phyloP scores from a whole-genome alignment of 2,329 filamentous ascomycete genomes.

The Aspergillus viridinutans region DNA sequence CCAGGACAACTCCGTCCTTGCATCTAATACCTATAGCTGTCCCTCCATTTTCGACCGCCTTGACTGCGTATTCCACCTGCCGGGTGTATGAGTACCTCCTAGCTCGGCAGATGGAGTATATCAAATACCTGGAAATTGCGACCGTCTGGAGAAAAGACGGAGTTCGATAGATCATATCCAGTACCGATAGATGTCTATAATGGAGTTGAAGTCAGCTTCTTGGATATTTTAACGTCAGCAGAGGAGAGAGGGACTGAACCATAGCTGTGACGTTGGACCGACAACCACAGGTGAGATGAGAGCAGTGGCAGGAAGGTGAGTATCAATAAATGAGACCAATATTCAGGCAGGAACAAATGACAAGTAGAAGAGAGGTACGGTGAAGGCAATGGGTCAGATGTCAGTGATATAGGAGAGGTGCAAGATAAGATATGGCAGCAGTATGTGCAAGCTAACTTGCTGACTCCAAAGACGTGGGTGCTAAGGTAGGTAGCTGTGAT shows the following conservation, averaged over 20 bases:
- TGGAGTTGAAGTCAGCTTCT: conserved; percentile 13
- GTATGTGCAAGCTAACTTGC: neutral
- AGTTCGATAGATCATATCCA: conserved; percentile 98
- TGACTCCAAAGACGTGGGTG: neutral
- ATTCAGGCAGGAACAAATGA: neutral
- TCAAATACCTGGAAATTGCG: conserved; percentile 85
- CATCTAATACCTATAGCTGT: conserved; percentile 94
- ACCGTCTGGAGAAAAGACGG: conserved; percentile 98
- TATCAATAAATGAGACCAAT: neutral
- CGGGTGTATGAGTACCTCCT: conserved; percentile 12
- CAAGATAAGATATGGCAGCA: neutral
- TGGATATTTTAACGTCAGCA: conserved; percentile 4
- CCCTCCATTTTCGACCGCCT: conserved; percentile 96
- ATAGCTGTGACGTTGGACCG: conserved; percentile 11
- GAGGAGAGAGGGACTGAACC: conserved; percentile 10
- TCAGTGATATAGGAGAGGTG: neutral
- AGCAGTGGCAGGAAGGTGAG: conserved; percentile 3
- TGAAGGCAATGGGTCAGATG: neutral
- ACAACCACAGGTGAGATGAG: conserved; percentile 2
- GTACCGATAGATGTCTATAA: conserved; percentile 96
- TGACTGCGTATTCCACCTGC: conserved; percentile 88
- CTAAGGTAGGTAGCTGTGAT: neutral
- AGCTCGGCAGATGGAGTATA: neutral
- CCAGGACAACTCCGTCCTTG: conserved; percentile 94
- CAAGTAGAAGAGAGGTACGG: neutral